Base-by-base conservation (phyloP, 108 stramenopile genomes). In the Cylindrotheca fusiformis region DNA sequence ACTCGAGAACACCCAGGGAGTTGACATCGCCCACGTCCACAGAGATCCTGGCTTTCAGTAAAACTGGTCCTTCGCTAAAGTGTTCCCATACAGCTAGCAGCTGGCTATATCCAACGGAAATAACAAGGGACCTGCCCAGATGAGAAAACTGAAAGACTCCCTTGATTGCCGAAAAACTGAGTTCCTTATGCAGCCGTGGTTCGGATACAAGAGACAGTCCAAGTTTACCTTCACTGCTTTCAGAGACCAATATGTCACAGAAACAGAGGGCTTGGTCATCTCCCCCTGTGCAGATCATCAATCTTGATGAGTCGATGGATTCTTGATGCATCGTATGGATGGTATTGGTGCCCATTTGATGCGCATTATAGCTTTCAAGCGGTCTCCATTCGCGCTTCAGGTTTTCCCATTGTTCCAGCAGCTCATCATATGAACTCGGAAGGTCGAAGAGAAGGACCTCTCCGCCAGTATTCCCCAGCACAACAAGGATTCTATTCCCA, bases 381-480 rank as follows among this genome's bases (percentile, higher is more conserved):
- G 51, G 50, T 29, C 45, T 58, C 3, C 48, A 6, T 18, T 1
- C 25, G 1, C 6, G 59, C 10, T 19, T 67, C 59, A 69, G 68
- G 18, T 26, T 2, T 21, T 63, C 67, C 70, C 48, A 75, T 22
- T 29, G 48, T 19, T 66, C 64, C 31, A 48, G 48, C 49, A 70
- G 45, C 2, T 49, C 4, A 10, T 46, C 18, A 24, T 18, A 57
- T 2, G 52, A 49, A 29, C 24, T 6, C 25, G 80, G 77, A 17
- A 89, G 54, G 48, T 67, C 67, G 80, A 82, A 86, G 8, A 88
- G 45, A 10, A 24, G 30, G 1, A 91, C 54, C 31, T 77, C 73
- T 30, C 90, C 90, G 17, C 53, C 75, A 5, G 86, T 91, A 2
- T 70, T 88, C n/a, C 90, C 90, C 23, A 86, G 76, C 24, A 76